Conservation (phyloP, 352 stramenopile genomes). For the Phytophthora agathidicida region DNA sequence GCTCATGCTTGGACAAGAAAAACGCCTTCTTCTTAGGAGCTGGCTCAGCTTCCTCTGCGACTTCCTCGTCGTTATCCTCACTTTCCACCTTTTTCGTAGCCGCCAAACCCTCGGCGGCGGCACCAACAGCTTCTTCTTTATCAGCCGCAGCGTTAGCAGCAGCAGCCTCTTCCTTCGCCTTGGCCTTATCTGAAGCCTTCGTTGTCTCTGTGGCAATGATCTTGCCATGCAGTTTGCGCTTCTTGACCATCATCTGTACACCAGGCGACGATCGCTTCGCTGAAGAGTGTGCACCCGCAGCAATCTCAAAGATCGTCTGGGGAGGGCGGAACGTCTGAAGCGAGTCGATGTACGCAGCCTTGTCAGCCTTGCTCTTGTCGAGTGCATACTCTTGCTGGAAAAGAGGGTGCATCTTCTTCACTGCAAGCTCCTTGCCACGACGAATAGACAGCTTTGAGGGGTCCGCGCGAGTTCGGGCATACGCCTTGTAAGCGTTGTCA, state of each 20-base stretch:
- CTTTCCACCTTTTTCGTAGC: slow-evolving; percentile 13
- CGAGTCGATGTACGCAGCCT: slow-evolving; percentile 92
- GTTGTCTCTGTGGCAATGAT: slow-evolving; percentile 86
- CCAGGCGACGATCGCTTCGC: slow-evolving; percentile 77
- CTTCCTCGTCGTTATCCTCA: slow-evolving; percentile 4
- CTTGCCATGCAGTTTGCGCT: slow-evolving; percentile 83
- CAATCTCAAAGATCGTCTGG: slow-evolving; percentile 97
- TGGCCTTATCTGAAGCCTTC: slow-evolving; percentile 40
- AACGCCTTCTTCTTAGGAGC: slow-evolving; percentile 67
- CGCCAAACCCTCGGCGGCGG: slow-evolving; percentile 9
- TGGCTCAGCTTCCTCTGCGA: neutral
- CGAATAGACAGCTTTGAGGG: slow-evolving; percentile 95
- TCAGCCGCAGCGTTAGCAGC: slow-evolving; percentile 37
- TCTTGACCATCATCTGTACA: slow-evolving; percentile 88
- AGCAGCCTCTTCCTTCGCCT: slow-evolving; percentile 45
- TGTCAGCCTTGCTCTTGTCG: slow-evolving; percentile 74
- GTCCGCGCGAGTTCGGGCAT: slow-evolving; percentile 94
- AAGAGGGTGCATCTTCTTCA: slow-evolving; percentile 94
- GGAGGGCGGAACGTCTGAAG: slow-evolving; percentile 94
- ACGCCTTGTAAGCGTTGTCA: slow-evolving; percentile 98
- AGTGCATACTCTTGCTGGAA: slow-evolving; percentile 89
- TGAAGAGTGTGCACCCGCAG: slow-evolving; percentile 80
- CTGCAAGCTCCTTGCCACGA: slow-evolving; percentile 92
- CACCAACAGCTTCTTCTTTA: slow-evolving; percentile 27
- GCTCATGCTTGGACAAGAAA: slow-evolving; percentile 94